phyloP scores from a whole-genome alignment of 371 early-diverging fungal genomes.

The Rhizopus stolonifer region DNA sequence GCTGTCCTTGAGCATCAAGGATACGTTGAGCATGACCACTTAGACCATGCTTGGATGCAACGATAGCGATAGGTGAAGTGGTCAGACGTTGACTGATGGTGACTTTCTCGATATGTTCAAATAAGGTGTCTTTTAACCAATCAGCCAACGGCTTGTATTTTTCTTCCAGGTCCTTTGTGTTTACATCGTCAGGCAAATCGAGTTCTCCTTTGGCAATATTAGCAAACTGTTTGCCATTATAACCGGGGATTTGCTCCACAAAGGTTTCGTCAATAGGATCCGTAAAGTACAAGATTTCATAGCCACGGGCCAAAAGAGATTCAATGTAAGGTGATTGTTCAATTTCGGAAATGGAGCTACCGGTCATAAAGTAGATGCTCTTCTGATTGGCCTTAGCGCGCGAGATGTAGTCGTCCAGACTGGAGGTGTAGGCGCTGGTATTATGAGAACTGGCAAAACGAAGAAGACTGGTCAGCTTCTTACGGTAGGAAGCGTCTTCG shows the following conservation, averaged over 20 bases:
- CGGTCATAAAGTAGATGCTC: slow-evolving; percentile 87
- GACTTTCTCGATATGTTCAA: slow-evolving; percentile 75
- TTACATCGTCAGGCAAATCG: slow-evolving; percentile 72
- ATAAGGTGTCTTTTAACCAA: slow-evolving; percentile 65
- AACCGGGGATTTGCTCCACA: slow-evolving; percentile 67
- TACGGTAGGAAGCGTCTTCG: slow-evolving; percentile 69
- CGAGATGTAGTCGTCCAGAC: slow-evolving; percentile 84
- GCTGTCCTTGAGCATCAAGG: slow-evolving; percentile 67
- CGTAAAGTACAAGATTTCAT: slow-evolving; percentile 86
- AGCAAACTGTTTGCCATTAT: slow-evolving; percentile 78
- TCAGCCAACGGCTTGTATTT: slow-evolving; percentile 66
- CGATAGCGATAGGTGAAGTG: slow-evolving; percentile 75
- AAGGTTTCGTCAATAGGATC: slow-evolving; percentile 95
- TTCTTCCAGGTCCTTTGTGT: slow-evolving; percentile 43
- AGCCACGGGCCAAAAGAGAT: slow-evolving; percentile 79
- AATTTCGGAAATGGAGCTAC: slow-evolving; percentile 67
- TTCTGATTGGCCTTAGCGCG: slow-evolving; percentile 89
- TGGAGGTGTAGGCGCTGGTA: slow-evolving; percentile 48
- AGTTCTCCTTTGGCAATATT: slow-evolving; percentile 85
- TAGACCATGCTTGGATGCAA: slow-evolving; percentile 71
- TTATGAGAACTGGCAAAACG: slow-evolving; percentile 75
- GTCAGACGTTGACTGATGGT: slow-evolving; percentile 72
- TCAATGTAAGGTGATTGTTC: slow-evolving; percentile 87
- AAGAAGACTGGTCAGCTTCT: slow-evolving; percentile 79
- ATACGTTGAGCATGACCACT: slow-evolving; percentile 87